These are phyloP conservation scores for Pezicula rhizophila DNA, from an alignment of 2,329 filamentous ascomycete genomes.

Conservation along the genomic window DNA sequence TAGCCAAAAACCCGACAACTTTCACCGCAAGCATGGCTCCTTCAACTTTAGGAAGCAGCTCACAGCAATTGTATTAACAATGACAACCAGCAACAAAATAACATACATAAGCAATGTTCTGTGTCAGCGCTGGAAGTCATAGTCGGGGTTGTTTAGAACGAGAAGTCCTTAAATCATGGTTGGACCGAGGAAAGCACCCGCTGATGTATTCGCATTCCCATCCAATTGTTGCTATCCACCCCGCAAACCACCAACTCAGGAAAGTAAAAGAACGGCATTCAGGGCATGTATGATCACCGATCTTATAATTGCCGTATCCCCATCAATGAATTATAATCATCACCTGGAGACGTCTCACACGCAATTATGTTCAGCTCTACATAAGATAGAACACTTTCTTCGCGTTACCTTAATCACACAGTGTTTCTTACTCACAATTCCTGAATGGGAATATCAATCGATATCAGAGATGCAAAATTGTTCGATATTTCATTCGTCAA, in stretches of 20 bases:
- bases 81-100: conserved; percentile 25
- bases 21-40: conserved; percentile 44
- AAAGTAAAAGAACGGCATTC: conserved; percentile 47
- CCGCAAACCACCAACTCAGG: conserved; percentile 47
- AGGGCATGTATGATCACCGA: conserved; percentile 42
- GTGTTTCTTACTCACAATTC: no score
- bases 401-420: no score
- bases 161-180: conserved; percentile 41
- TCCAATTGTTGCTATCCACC: conserved; percentile 40
- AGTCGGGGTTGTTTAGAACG: conserved; percentile 33
- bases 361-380: no score
- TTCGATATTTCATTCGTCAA: no score
- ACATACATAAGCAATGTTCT: not conserved
- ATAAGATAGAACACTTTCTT: no score
- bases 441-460: no score
- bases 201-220: conserved; percentile 33
- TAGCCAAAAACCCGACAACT: conserved; percentile 31
- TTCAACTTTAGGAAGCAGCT: conserved; percentile 43
- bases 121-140: conserved; percentile 37
- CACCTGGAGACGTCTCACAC: no score
- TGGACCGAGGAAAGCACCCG: conserved; percentile 37
- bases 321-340: no score
- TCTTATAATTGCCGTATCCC: not conserved
- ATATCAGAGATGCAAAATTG: no score
- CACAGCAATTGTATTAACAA: conserved; percentile 44